A percentile compares a stretch with the other conserved stretches of the same genome.
These are phyloP conservation scores for Marasmius fiardii DNA, from an alignment of 1,284 basidiomycete species.

Conservation along the genomic window DNA sequence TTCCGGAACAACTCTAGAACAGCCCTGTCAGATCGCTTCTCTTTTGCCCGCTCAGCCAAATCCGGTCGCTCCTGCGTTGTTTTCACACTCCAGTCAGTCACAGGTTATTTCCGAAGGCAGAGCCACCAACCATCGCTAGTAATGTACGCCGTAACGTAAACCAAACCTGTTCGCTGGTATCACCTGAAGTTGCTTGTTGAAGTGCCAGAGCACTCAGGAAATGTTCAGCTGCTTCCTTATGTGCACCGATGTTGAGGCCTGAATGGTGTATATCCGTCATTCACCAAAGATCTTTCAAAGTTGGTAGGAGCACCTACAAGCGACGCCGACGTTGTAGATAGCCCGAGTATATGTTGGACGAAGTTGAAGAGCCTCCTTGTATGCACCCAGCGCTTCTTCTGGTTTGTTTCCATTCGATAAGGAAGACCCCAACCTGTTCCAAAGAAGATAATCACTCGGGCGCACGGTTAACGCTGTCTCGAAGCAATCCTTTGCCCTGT, in stretches of 20 bases:
- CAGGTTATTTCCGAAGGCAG: constrained; percentile 1
- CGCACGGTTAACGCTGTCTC: constrained; percentile 77
- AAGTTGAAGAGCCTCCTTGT: constrained; percentile 89
- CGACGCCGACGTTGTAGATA: constrained; percentile 96
- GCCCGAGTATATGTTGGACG: constrained; percentile 96
- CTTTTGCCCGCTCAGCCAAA: constrained; percentile 60
- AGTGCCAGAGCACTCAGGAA: constrained; percentile 90
- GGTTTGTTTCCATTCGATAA: constrained; percentile 94
- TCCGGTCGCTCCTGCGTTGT: constrained; percentile 54
- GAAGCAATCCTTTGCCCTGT: constrained; percentile 89
- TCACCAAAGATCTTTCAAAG: background rate
- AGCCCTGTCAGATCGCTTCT: constrained; percentile 36
- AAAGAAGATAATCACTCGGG: constrained; percentile 91
- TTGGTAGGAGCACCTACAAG: constrained; percentile 56
- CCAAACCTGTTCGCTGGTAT: constrained; percentile 87
- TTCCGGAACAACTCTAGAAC: constrained; percentile 67
- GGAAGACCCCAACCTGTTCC: constrained; percentile 96
- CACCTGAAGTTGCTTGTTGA: constrained; percentile 59
- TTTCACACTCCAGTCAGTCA: constrained; percentile 4
- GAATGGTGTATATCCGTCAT: constrained; percentile 6
- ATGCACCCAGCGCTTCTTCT: constrained; percentile 94
- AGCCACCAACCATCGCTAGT: constrained; percentile 66
- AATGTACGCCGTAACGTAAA: constrained; percentile 87
- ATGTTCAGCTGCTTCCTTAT: constrained; percentile 96
- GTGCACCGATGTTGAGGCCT: constrained; percentile 94